Conservation (phyloP, 169 alveolate species). For the Fabrea salina region DNA sequence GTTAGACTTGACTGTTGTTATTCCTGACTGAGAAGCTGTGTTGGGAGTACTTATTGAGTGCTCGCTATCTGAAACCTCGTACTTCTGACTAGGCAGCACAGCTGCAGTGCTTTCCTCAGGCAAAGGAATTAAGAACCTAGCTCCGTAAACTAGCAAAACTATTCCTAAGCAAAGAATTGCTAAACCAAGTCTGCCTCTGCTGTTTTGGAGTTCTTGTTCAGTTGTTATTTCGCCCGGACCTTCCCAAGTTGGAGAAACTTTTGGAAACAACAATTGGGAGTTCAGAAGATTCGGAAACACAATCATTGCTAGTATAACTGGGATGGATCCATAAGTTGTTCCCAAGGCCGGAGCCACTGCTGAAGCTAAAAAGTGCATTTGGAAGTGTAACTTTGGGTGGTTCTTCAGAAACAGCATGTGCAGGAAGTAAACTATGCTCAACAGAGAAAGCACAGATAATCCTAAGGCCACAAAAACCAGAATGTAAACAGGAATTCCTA, state of each 20-base stretch:
- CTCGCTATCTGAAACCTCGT: background rate
- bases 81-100: background rate
- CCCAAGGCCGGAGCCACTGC: conserved; percentile 57
- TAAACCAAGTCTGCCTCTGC: conserved; percentile 49
- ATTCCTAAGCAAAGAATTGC: conserved; percentile 13
- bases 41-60: background rate
- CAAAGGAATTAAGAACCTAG: conserved; percentile 27
- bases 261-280: conserved; percentile 27
- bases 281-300: conserved; percentile 21
- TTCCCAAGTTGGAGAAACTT: conserved; percentile 47
- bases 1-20: conserved; percentile 32
- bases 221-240: conserved; percentile 25
- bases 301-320: conserved; percentile 38
- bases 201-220: background rate
- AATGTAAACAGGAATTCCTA: conserved; percentile 48
- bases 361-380: background rate
- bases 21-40: background rate
- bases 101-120: conserved; percentile 38
- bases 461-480: conserved; percentile 44
- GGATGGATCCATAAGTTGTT: conserved; percentile 37
- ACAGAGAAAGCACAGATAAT: background rate
- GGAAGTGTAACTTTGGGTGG: background rate
- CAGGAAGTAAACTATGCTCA: background rate
- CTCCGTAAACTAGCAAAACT: conserved; percentile 38
- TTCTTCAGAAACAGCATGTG: background rate